A percentile compares a stretch with the other conserved stretches of the same genome.
phyloP scores from a whole-genome alignment of 1,284 basidiomycete genomes.

The Ustilago loliicola region DNA sequence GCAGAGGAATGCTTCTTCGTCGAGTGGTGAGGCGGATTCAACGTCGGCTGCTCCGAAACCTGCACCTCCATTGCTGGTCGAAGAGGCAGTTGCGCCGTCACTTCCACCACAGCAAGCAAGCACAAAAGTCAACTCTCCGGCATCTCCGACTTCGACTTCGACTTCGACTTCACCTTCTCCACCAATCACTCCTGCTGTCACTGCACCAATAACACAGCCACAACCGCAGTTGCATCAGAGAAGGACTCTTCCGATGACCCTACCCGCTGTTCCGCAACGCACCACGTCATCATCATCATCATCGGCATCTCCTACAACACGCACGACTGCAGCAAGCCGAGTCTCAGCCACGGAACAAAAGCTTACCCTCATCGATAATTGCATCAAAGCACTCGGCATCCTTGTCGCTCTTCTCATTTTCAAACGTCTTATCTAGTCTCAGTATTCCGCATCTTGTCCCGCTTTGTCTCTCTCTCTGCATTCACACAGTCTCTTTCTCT shows the following conservation, averaged over 20 bases:
- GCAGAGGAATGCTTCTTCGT: background rate
- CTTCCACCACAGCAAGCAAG: background rate
- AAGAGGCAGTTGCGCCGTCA: background rate
- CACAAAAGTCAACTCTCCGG: background rate
- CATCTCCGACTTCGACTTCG: background rate
- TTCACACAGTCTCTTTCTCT: background rate
- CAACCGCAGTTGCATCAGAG: background rate
- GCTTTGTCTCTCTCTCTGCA: background rate
- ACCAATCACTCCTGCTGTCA: background rate
- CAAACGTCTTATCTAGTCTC: slow-evolving; percentile 39
- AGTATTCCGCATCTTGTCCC: slow-evolving; percentile 9
- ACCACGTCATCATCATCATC: slow-evolving; percentile 6
- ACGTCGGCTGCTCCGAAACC: background rate
- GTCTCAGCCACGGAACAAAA: slow-evolving; percentile 31
- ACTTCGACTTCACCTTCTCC: background rate
- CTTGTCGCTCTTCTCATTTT: slow-evolving; percentile 46
- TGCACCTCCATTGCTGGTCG: background rate
- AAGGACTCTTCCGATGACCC: background rate
- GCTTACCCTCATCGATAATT: slow-evolving; percentile 41
- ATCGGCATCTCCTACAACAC: background rate
- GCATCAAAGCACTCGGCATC: slow-evolving; percentile 44
- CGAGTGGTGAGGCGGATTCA: background rate
- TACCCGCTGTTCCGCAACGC: slow-evolving; percentile 5
- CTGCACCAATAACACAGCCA: background rate
- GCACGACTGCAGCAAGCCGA: background rate